Base-by-base conservation (phyloP, 306 rosid genomes). In the Acacia acuminata region DNA sequence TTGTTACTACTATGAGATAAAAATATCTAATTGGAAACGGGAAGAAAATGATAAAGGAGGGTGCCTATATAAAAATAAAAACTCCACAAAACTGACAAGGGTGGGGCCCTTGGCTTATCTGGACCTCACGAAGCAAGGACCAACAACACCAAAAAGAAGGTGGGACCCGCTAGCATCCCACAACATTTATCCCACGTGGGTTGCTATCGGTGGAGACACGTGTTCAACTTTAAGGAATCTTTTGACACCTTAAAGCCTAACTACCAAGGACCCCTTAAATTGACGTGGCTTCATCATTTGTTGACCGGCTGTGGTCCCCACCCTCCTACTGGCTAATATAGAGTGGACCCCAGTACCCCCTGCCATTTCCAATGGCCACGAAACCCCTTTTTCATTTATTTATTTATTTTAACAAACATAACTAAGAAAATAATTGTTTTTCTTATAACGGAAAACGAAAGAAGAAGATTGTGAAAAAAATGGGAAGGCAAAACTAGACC, bases 271-370 rank as follows among this genome's bases (percentile, higher is more conserved):
- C 36, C 25, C 50, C 50, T 58, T 24, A 24, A 50, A 15, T 79
- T 82, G 88, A 84, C 82, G 80, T 40, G 85, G 75, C 38, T 64
- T 66, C 84, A 73, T 82, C 88, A 74, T 84, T 86, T 27, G 81
- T 83, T 85, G 89, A 85, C 90, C 87, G 53, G 50, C 64, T 22
- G 64, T 77, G 91, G 86, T 13, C 64, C 89, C 87, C 86, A 65
- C 36, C 4, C 79, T 30, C 61, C 34, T 36, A 11, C 55, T 56
- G 69, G 42, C 83, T 40, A 63, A 63, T 77, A 81, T 73, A 34
- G 22, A 2, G 79, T 70, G 85, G 88, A 19, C 81, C 88, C 92
- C 84, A 73, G 19, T 24, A 27, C 65, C 84, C 30, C 36, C 36
- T 16, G 72, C 87, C 77, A 30, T 77, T 70, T 13, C 77, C 85